Percentiles rank a stretch among this genome's conserved stretches.
Conservation (phyloP, 2,329 filamentous ascomycete genomes). For the Exutisphaerella laricina region DNA sequence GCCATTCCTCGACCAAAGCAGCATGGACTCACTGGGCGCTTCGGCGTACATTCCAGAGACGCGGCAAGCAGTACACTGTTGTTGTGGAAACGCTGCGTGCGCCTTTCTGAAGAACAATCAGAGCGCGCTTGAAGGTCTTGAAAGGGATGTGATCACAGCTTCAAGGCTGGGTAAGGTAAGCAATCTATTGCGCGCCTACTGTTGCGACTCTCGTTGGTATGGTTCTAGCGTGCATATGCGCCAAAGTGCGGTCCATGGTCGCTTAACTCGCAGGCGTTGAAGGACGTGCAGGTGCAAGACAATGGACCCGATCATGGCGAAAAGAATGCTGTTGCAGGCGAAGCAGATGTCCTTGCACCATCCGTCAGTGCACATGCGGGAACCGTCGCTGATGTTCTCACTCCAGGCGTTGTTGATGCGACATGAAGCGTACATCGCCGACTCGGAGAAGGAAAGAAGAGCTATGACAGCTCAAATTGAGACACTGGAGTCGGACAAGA, state of each 20-base stretch:
- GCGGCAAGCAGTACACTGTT: conserved; percentile 51
- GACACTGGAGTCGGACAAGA: conserved; percentile 67
- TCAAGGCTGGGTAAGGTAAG: conserved; percentile 89
- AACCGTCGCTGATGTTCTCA: conserved; percentile 61
- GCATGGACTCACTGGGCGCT: conserved; percentile 3
- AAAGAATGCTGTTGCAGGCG: conserved; percentile 5
- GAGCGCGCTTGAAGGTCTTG: conserved; percentile 69
- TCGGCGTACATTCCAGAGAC: conserved; percentile 17
- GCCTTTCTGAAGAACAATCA: conserved; percentile 76
- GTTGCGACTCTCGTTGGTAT: conserved; percentile 3
- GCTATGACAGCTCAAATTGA: conserved; percentile 69
- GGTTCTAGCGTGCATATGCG: background rate
- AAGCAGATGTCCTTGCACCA: conserved; percentile 3
- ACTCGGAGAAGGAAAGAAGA: conserved; percentile 78
- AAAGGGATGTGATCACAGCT: conserved; percentile 80
- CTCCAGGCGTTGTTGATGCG: conserved; percentile 82
- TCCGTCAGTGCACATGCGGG: too few species aligned
- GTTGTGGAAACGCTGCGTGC: conserved; percentile 77
- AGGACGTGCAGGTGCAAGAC: background rate
- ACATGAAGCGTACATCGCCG: conserved; percentile 90
- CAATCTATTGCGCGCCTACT: conserved; percentile 2
- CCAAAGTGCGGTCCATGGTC: conserved; percentile 3
- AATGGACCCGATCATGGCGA: background rate
- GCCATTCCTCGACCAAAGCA: conserved; percentile 10
- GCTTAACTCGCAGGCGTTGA: conserved; percentile 1